Conservation (phyloP, 192 early-diverging fungal species). For the Dimargaris cristalligena region DNA sequence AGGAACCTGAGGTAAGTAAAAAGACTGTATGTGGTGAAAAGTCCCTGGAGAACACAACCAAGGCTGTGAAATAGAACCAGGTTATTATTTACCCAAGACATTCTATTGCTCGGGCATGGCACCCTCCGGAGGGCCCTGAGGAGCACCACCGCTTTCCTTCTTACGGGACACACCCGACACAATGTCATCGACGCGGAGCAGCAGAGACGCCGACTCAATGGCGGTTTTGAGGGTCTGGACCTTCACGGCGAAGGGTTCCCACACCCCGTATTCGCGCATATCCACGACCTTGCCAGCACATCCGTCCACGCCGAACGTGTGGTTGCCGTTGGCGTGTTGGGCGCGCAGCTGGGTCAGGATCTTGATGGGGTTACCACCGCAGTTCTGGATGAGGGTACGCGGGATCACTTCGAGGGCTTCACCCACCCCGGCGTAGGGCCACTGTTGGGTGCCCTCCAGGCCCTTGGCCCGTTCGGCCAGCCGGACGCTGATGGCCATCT, state of each 20-base stretch:
- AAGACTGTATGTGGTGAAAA: too few relatives aligned
- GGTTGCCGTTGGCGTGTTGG: conserved; percentile 79
- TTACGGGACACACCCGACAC: conserved; percentile 75
- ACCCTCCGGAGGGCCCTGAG: background rate
- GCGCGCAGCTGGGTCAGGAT: conserved; percentile 82
- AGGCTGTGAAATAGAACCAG: too few relatives aligned
- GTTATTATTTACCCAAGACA: too few relatives aligned
- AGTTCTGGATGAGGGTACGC: conserved; percentile 96
- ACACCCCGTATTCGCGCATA: conserved; percentile 95
- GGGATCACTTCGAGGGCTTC: conserved; percentile 97
- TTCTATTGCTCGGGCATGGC: too few relatives aligned
- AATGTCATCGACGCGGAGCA: conserved; percentile 90
- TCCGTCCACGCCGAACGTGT: conserved; percentile 93
- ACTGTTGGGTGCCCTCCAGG: conserved; percentile 82
- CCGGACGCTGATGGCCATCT: conserved; percentile 89
- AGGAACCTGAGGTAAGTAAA: too few relatives aligned
- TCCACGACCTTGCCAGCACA: conserved; percentile 79
- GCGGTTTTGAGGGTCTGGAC: conserved; percentile 99
- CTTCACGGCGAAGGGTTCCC: conserved; percentile 99
- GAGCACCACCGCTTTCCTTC: conserved; percentile 20
- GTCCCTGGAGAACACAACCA: too few relatives aligned
- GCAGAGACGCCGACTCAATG: conserved; percentile 78
- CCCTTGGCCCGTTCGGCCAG: conserved; percentile 76
- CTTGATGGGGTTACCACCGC: conserved; percentile 97
- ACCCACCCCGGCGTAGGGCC: conserved; percentile 90